Percentiles rank a stretch among this genome's conserved stretches.
phyloP scores from a whole-genome alignment of 176 grass and related monocot species.

The Oryza meyeriana region DNA sequence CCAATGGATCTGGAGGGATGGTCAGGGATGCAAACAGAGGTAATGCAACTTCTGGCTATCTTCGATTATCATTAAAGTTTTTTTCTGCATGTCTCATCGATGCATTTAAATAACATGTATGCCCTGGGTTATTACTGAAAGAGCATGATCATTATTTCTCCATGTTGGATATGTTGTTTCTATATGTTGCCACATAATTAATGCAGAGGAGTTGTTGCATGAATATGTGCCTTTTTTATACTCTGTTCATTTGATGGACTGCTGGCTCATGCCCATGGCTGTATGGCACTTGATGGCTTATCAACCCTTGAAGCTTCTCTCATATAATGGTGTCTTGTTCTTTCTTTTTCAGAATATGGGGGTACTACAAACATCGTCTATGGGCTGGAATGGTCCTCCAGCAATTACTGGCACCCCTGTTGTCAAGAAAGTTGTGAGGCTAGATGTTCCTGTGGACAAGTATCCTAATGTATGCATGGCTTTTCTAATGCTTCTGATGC shows the following conservation, averaged over 20 bases:
- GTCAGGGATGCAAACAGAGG: constrained; percentile 88
- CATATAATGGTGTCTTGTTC: constrained; percentile 29
- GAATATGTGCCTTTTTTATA: not conserved
- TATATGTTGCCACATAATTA: not conserved
- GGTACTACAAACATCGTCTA: constrained; percentile 51
- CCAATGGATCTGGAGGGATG: constrained; percentile 95
- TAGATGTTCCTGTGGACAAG: constrained; percentile 93
- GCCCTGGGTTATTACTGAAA: constrained; percentile 5
- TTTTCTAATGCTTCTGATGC: constrained; percentile 14
- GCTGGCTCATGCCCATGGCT: not conserved
- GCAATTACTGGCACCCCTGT: constrained; percentile 51
- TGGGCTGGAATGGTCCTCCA: constrained; percentile 72
- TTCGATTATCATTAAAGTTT: constrained; percentile 10
- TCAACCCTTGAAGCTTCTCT: not conserved
- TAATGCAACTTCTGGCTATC: constrained; percentile 36
- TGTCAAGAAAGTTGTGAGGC: constrained; percentile 88
- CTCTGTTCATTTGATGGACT: not conserved
- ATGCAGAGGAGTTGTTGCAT: constrained; percentile 11
- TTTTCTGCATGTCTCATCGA: not conserved
- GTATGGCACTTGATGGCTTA: not conserved
- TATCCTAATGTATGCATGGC: constrained; percentile 68
- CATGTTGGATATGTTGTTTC: not conserved
- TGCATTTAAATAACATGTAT: not conserved
- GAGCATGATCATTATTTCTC: constrained; percentile 14
- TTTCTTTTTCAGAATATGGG: constrained; percentile 68